These are phyloP conservation scores for Apiospora sp. DNA, from an alignment of 2,329 filamentous ascomycete genomes.

Conservation along the genomic window DNA sequence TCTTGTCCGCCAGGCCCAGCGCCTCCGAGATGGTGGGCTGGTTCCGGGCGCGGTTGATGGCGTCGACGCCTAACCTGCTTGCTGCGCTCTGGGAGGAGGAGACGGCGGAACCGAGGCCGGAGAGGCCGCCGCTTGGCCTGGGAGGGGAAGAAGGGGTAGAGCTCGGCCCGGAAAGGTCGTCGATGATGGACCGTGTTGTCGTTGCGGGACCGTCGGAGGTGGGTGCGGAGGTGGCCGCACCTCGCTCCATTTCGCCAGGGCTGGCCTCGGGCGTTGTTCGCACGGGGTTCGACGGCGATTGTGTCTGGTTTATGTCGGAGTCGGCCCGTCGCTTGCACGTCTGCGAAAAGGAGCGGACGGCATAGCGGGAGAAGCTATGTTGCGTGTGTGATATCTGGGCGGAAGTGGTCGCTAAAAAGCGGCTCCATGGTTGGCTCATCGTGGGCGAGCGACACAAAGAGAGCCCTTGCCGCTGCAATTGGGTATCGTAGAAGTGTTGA, in stretches of 20 bases:
- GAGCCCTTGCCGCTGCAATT: neutral
- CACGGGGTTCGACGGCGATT: constrained; percentile 14
- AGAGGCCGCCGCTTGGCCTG: neutral
- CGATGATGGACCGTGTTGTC: constrained; percentile 22
- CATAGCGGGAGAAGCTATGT: constrained; percentile 20
- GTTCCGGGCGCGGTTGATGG: constrained; percentile 3
- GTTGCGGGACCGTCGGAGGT: constrained; percentile 10
- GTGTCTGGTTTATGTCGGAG: constrained; percentile 20
- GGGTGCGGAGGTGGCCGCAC: neutral
- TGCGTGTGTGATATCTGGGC: constrained; percentile 21
- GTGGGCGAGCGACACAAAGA: neutral
- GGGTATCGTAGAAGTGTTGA: neutral
- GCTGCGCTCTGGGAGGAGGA: neutral
- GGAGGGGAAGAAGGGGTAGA: neutral
- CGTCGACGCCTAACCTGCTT: constrained; percentile 4
- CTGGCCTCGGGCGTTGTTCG: constrained; percentile 19
- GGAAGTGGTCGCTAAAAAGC: constrained; percentile 27
- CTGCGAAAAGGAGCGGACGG: constrained; percentile 28
- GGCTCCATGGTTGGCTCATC: constrained; percentile 28
- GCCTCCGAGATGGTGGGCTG: constrained; percentile 31
- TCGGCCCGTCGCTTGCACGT: constrained; percentile 26
- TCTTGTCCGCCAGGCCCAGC: constrained; percentile 35
- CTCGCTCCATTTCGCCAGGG: constrained; percentile 18
- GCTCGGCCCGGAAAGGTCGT: neutral
- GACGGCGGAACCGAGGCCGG: neutral